Evolutionary conservation across 108 stramenopile species (phyloP).

Genomic region (Skeletonema potamos): DNA sequence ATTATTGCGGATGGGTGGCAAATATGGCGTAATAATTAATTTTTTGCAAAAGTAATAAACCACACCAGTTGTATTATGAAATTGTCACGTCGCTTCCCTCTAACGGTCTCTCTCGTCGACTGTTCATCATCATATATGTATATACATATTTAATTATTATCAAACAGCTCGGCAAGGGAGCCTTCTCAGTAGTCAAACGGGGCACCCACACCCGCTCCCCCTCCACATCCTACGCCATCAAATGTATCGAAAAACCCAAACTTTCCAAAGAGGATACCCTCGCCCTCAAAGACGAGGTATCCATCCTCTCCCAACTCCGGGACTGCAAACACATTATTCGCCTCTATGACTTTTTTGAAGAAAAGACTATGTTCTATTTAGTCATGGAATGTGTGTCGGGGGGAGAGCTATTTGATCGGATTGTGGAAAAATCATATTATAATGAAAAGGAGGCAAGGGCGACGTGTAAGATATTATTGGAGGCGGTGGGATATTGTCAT

Average conservation of each 20-base stretch:
- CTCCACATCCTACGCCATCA: conserved; percentile 61
- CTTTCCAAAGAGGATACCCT: conserved; percentile 77
- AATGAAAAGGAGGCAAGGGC: conserved; percentile 92
- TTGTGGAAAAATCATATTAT: conserved; percentile 91
- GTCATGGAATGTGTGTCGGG: conserved; percentile 92
- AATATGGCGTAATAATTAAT: too few relatives aligned
- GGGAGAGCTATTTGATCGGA: conserved; percentile 97
- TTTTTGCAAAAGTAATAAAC: too few relatives aligned
- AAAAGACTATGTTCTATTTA: conserved; percentile 75
- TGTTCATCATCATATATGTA: neutral
- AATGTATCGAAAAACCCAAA: conserved; percentile 75
- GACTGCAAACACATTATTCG: conserved; percentile 84
- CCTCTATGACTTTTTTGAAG: conserved; percentile 90
- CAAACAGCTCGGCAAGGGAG: conserved; percentile 78
- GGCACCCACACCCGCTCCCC: conserved; percentile 56
- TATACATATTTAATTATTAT: neutral
- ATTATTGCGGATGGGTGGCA: too few relatives aligned
- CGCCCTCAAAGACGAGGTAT: conserved; percentile 83
- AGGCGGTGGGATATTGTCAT: conserved; percentile 87
- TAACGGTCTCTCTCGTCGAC: neutral
- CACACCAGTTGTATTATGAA: too few relatives aligned
- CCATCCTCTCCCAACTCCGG: conserved; percentile 73
- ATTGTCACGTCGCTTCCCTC: neutral
- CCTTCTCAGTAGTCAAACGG: conserved; percentile 79
- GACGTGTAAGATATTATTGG: conserved; percentile 73